These are phyloP conservation scores for Marasmius fiardii DNA, from an alignment of 1,284 basidiomycete species.

Conservation along the genomic window DNA sequence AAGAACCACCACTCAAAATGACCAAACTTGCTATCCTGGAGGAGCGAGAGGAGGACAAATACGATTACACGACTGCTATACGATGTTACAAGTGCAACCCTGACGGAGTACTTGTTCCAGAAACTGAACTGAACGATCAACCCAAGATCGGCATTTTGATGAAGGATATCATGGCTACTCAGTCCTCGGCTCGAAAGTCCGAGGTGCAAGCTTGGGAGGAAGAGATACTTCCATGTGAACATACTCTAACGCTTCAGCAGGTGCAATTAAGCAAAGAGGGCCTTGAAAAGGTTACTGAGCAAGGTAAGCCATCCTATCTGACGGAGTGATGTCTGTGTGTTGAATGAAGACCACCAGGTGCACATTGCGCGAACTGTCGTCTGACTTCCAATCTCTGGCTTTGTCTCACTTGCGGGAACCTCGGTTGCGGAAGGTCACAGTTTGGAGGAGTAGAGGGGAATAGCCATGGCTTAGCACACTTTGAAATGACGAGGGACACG, in stretches of 20 bases:
- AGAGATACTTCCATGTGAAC: conserved; percentile 86
- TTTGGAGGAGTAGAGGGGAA: conserved; percentile 88
- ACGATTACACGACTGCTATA: conserved; percentile 65
- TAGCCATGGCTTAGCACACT: conserved; percentile 88
- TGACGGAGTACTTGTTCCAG: conserved; percentile 39
- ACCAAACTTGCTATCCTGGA: conserved; percentile 88
- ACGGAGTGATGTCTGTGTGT: not conserved
- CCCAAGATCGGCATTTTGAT: conserved; percentile 54
- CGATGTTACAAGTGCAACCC: conserved; percentile 78
- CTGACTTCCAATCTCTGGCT: conserved; percentile 93
- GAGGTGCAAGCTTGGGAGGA: conserved; percentile 99
- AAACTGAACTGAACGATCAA: not conserved
- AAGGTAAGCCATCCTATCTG: not conserved
- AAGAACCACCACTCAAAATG: conserved; percentile 82
- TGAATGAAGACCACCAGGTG: conserved; percentile 31
- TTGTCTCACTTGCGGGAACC: conserved; percentile 91
- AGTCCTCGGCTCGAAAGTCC: conserved; percentile 87
- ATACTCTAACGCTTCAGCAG: conserved; percentile 81
- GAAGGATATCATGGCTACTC: conserved; percentile 74
- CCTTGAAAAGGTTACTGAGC: not conserved
- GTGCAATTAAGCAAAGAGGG: conserved; percentile 17
- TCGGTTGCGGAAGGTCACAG: conserved; percentile 90
- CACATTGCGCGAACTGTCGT: conserved; percentile 76
- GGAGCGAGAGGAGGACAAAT: conserved; percentile 87
- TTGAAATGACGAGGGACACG: conserved; percentile 45